phyloP scores from a whole-genome alignment of 805 yeast genomes.

The Lachancea quebecensis region DNA sequence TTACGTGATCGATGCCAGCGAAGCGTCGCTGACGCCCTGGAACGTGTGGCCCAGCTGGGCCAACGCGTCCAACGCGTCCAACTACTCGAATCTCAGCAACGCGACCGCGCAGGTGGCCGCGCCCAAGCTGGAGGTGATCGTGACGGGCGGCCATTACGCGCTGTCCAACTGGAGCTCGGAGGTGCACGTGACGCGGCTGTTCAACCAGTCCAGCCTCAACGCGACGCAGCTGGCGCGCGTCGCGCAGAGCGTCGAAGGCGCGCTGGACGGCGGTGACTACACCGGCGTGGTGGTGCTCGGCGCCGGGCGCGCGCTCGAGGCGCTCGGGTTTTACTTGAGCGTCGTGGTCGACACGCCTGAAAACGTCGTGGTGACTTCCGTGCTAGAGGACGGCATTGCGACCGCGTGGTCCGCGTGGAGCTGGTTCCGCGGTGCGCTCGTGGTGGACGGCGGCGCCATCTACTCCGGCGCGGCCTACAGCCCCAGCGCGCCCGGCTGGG shows the following conservation, averaged over 20 bases:
- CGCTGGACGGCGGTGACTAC: constrained; percentile 9
- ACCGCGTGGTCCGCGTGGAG: constrained; percentile 19
- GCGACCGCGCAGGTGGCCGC: constrained; percentile 5
- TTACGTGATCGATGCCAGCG: background rate
- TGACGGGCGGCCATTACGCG: constrained; percentile 21
- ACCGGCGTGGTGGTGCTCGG: constrained; percentile 21
- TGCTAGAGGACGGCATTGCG: constrained; percentile 14
- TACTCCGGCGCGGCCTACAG: constrained; percentile 23
- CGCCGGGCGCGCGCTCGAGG: constrained; percentile 18
- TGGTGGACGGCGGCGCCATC: constrained; percentile 19
- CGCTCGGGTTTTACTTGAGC: constrained; percentile 25
- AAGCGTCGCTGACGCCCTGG: background rate
- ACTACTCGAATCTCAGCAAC: constrained; percentile 6
- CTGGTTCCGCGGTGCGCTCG: constrained; percentile 20
- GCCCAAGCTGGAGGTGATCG: constrained; percentile 15
- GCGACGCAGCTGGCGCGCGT: constrained; percentile 20
- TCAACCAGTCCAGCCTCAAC: constrained; percentile 19
- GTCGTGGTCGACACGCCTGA: constrained; percentile 17
- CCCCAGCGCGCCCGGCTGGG: constrained; percentile 15
- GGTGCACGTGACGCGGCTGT: constrained; percentile 14
- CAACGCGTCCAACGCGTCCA: constrained; percentile 7
- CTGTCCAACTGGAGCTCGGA: constrained; percentile 11
- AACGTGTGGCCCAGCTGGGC: constrained; percentile 7
- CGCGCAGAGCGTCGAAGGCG: constrained; percentile 12
- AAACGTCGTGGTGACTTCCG: constrained; percentile 23